These are phyloP conservation scores for Monosporascus sp. DNA, from an alignment of 2,329 filamentous ascomycete genomes.

Conservation along the genomic window DNA sequence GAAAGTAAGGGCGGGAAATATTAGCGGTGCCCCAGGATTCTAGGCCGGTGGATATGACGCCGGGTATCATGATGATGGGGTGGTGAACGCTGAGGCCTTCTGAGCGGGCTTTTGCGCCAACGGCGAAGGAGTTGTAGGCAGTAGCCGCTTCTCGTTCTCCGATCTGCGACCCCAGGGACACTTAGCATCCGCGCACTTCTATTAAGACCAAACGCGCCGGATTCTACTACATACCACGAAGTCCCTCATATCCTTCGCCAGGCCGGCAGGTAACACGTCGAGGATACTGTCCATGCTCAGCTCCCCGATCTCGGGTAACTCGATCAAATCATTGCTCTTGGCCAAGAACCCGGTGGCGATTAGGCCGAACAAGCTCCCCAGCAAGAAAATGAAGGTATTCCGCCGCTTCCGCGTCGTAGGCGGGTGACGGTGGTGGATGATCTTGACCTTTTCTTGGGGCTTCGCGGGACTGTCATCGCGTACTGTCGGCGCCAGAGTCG, in stretches of 20 bases:
- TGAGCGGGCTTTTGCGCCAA: conserved; percentile 74
- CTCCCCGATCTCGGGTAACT: conserved; percentile 64
- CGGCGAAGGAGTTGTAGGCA: conserved; percentile 88
- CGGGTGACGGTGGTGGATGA: conserved; percentile 35
- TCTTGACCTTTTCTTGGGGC: conserved; percentile 33
- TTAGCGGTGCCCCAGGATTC: conserved; percentile 95
- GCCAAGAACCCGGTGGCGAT: conserved; percentile 88
- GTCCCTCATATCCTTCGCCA: conserved; percentile 81
- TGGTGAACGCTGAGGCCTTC: conserved; percentile 80
- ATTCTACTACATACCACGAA: conserved; percentile 58
- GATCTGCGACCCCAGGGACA: conserved; percentile 46
- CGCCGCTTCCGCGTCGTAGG: conserved; percentile 63
- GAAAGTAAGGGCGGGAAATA: conserved; percentile 81
- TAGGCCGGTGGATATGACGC: conserved; percentile 93
- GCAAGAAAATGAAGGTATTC: conserved; percentile 75
- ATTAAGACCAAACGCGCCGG: conserved; percentile 2
- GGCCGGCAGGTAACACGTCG: conserved; percentile 80
- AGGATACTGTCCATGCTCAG: conserved; percentile 80
- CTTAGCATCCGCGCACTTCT: background rate
- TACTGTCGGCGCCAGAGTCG: conserved; percentile 19
- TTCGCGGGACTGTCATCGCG: conserved; percentile 31
- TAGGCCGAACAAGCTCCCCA: conserved; percentile 87
- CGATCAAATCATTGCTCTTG: conserved; percentile 82
- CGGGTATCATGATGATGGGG: conserved; percentile 94
- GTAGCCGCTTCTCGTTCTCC: conserved; percentile 78